These are phyloP conservation scores for Nelumbo lutea DNA, from an alignment of 164 flowering plant genomes.

Conservation along the genomic window DNA sequence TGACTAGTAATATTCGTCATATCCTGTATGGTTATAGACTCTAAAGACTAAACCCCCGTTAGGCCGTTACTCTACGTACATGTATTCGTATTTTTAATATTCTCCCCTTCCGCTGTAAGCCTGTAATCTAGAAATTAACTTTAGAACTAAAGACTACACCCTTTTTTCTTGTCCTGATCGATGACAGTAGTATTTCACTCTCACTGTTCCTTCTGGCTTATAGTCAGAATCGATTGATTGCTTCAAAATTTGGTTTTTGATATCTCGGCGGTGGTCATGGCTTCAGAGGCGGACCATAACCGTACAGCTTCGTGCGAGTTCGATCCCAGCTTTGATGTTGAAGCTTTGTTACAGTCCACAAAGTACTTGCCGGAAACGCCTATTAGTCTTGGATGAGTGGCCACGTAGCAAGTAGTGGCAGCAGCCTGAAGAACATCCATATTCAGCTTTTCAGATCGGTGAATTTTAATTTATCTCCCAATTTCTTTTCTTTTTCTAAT, in stretches of 20 bases:
- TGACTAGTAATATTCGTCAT: too few species aligned
- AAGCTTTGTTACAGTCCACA: constrained; percentile 80
- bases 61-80: too few species aligned
- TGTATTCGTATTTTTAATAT: too few species aligned
- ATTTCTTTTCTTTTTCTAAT: background rate
- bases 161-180: too few species aligned
- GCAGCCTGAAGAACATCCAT: constrained; percentile 51
- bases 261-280: constrained; percentile 40
- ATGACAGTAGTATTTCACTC: too few species aligned
- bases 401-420: constrained; percentile 95
- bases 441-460: background rate
- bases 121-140: too few species aligned
- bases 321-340: constrained; percentile 49
- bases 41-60: too few species aligned
- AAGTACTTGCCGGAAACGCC: constrained; percentile 80
- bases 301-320: constrained; percentile 49
- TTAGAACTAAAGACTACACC: too few species aligned
- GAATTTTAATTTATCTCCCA: background rate
- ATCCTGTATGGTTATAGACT: too few species aligned
- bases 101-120: too few species aligned
- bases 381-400: constrained; percentile 55
- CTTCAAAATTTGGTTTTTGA: constrained; percentile 3
- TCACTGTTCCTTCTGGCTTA: too few species aligned
- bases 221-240: too few species aligned
- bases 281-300: constrained; percentile 70